A percentile compares a stretch with the other conserved stretches of the same genome.
Conservation (phyloP, 2,329 filamentous ascomycete genomes). For the Trichoderma citrinoviride region DNA sequence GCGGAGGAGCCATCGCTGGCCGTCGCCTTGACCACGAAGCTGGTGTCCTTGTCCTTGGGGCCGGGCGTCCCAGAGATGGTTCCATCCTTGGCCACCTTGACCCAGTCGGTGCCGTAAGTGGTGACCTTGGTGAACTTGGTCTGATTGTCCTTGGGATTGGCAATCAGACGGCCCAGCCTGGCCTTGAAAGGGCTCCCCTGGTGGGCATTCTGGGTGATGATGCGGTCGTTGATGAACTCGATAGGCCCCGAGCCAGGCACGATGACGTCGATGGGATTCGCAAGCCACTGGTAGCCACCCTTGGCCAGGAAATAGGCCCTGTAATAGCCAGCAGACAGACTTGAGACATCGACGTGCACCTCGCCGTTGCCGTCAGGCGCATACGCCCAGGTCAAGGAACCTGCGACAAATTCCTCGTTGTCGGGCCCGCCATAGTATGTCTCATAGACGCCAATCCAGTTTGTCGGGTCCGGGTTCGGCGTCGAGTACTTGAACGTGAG, state of each 20-base stretch:
- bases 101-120: slow-evolving; percentile 32
- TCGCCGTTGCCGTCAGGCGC: slow-evolving; percentile 31
- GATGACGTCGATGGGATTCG: slow-evolving; percentile 34
- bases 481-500: slow-evolving; percentile 40
- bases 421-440: slow-evolving; percentile 36
- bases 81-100: slow-evolving; percentile 34
- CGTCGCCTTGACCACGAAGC: slow-evolving; percentile 32
- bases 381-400: slow-evolving; percentile 37
- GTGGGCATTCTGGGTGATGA: slow-evolving; percentile 39
- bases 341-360: slow-evolving; percentile 28
- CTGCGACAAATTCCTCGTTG: slow-evolving; percentile 30
- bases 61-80: slow-evolving; percentile 38
- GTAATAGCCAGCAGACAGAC: slow-evolving; percentile 35
- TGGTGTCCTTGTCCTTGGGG: slow-evolving; percentile 23
- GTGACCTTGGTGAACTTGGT: slow-evolving; percentile 32
- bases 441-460: slow-evolving; percentile 42
- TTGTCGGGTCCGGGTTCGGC: slow-evolving; percentile 28
- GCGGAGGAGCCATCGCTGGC: slow-evolving; percentile 29
- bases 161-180: slow-evolving; percentile 35
- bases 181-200: slow-evolving; percentile 35
- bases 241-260: slow-evolving; percentile 27
- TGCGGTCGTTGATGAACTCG: slow-evolving; percentile 32
- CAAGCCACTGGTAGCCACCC: slow-evolving; percentile 38
- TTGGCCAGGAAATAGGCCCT: slow-evolving; percentile 38
- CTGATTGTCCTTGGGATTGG: slow-evolving; percentile 25